phyloP scores from a whole-genome alignment of 2,329 filamentous ascomycete species.

The Ceratocystis cacaofunesta region DNA sequence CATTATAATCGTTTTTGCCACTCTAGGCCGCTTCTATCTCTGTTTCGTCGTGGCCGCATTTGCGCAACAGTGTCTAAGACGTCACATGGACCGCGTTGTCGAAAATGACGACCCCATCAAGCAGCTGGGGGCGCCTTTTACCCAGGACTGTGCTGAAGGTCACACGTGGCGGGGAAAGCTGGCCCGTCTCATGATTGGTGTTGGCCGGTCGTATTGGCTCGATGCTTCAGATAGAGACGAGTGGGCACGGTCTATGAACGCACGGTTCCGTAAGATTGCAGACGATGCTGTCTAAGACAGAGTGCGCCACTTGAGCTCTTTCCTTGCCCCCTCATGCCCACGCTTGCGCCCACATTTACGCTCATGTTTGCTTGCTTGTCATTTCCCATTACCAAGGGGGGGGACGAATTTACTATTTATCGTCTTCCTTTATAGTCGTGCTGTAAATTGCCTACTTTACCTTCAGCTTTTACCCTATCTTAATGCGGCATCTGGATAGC shows the following conservation, averaged over 20 bases:
- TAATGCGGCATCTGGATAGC: slow-evolving; percentile 8
- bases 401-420: not conserved
- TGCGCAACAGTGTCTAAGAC: slow-evolving; percentile 60
- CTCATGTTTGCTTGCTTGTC: not conserved
- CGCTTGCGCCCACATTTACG: no score
- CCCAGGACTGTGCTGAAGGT: slow-evolving; percentile 52
- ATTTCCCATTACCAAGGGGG: not conserved
- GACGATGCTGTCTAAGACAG: slow-evolving; percentile 15
- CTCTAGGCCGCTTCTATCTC: slow-evolving; percentile 67
- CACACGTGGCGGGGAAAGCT: slow-evolving; percentile 65
- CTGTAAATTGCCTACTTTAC: not conserved
- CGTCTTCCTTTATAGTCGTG: not conserved
- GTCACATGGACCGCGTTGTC: slow-evolving; percentile 32
- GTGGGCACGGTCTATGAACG: slow-evolving; percentile 41
- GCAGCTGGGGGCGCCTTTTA: slow-evolving; percentile 44
- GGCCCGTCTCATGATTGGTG: slow-evolving; percentile 61
- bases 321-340: not conserved
- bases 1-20: slow-evolving; percentile 57
- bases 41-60: slow-evolving; percentile 71
- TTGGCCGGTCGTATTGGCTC: slow-evolving; percentile 69
- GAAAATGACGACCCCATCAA: slow-evolving; percentile 14
- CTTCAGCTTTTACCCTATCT: not conserved
- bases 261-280: slow-evolving; percentile 17
- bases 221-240: slow-evolving; percentile 50
- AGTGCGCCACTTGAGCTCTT: not conserved